Percentiles rank a stretch among this genome's conserved stretches.
These are phyloP conservation scores for Chlamydomonas eustigma DNA, from an alignment of 139 green algal genomes.

Conservation along the genomic window DNA sequence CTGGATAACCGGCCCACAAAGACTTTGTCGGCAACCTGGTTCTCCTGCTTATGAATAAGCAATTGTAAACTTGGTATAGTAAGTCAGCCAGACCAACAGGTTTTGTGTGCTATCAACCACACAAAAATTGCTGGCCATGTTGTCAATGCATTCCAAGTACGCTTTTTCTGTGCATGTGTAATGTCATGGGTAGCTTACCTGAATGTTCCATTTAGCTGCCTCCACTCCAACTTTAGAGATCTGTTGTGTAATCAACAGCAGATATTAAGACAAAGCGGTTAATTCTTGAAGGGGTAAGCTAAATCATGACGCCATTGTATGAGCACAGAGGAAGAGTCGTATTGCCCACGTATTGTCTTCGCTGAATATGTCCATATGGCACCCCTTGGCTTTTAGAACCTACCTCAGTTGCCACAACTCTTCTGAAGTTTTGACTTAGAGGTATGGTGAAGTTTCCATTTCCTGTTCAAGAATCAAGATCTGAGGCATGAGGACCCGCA, in stretches of 20 bases:
- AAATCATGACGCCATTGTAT: too few relatives aligned
- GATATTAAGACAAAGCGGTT: too few relatives aligned
- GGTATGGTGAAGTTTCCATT: constrained; percentile 94
- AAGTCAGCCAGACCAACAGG: not conserved
- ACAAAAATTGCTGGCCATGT: too few relatives aligned
- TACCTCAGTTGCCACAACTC: constrained; percentile 87
- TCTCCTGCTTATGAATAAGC: not conserved
- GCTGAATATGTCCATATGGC: too few relatives aligned
- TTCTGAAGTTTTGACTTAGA: constrained; percentile 76
- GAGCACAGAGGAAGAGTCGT: too few relatives aligned
- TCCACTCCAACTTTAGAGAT: constrained; percentile 69
- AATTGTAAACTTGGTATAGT: not conserved
- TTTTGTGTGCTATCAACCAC: too few relatives aligned
- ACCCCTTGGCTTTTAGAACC: too few relatives aligned
- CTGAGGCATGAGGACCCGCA: constrained; percentile 2
- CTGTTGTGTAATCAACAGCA: too few relatives aligned
- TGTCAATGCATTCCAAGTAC: not conserved
- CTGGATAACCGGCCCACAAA: constrained; percentile 71
- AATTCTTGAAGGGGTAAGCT: too few relatives aligned
- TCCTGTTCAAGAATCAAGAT: constrained; percentile 56
- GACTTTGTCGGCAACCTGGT: constrained; percentile 39
- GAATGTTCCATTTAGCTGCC: constrained; percentile 54
- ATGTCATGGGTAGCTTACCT: not conserved
- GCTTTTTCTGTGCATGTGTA: not conserved
- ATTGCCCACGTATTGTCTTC: too few relatives aligned